Conservation (phyloP, 2,329 filamentous ascomycete genomes). For the Aureobasidium subglaciale region DNA sequence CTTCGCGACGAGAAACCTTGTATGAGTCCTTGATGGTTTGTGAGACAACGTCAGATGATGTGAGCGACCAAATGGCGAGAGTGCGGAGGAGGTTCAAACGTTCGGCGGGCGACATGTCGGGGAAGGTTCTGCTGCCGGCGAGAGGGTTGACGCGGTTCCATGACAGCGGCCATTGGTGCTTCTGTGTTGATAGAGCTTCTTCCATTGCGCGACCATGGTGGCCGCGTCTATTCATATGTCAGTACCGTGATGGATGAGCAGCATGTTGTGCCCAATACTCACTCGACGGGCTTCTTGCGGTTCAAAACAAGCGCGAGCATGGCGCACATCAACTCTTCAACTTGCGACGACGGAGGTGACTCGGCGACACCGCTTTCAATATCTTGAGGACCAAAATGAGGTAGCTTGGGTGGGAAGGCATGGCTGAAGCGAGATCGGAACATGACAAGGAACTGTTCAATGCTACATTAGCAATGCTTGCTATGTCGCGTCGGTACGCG, state of each 20-base stretch:
- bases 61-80: constrained; percentile 80
- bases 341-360: constrained; percentile 69
- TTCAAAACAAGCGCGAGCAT: constrained; percentile 83
- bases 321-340: constrained; percentile 83
- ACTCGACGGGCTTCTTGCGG: constrained; percentile 98
- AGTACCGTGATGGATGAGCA: not conserved
- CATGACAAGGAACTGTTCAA: constrained; percentile 86
- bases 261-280: constrained; percentile 25
- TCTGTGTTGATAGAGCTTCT: constrained; percentile 80
- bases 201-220: constrained; percentile 92
- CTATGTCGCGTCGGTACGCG: constrained; percentile 25
- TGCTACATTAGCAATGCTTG: constrained; percentile 35
- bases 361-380: constrained; percentile 81
- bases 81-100: constrained; percentile 74
- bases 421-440: constrained; percentile 91
- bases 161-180: constrained; percentile 75
- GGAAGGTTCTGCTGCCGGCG: constrained; percentile 71
- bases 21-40: constrained; percentile 78
- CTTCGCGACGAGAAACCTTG: constrained; percentile 75
- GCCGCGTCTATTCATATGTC: constrained; percentile 56
- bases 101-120: constrained; percentile 71
- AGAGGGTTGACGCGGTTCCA: constrained; percentile 84
- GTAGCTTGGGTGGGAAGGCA: constrained; percentile 76
- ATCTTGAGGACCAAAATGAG: constrained; percentile 91
- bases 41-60: constrained; percentile 78